Evolutionary conservation across 129 eudicot genomes (phyloP), one percentile per base, ranked within the genome.

Genomic region (Arctium lappa): DNA sequence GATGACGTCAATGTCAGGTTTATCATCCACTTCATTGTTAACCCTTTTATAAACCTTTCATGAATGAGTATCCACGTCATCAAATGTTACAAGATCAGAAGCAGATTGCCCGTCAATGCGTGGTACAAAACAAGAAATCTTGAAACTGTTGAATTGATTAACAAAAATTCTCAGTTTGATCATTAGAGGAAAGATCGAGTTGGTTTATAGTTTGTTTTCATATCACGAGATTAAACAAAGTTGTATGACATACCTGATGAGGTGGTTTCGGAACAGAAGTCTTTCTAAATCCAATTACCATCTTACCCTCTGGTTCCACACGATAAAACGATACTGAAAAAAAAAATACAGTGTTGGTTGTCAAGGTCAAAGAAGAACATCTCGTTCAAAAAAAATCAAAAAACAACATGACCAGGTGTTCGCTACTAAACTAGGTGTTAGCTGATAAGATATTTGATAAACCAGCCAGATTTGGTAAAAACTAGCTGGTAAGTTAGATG

Each of bases 271-370:
- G 44, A 46, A 40, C 89, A 82, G 88, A 86, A 72, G 85, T 80
- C 89, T 85, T 93, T 79, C 82, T 76, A 34, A 83, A 78, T 76
- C 90, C 94, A 72, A 93, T 88, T 73, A 89, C 87, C 87, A 91
- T 69, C 80, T 65, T 85, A 33, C 90, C 89, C 73, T 84, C 94
- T 0, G 95, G 91, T 83, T 89, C 92, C 77, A 71, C 76, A 37
- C 88, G 89, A 82, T 88, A 91, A 81, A 93, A 93, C 48, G 88
- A 85, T 83, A 89, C 97, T 93, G 85, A 44, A 84, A 79, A 72
- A 44, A 75, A 44, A 75, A 69, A 86, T 22, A 86, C 9, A 79
- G 30, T 62, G 33, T 42, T 13, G n/a, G 36, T 48, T 68, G 38
- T 34, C 33, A 75, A 18, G n/a, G 31, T 71, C 74, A 65, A 30